phyloP scores from a whole-genome alignment of 192 early-diverging fungal species.

The Backusella australiensis region DNA sequence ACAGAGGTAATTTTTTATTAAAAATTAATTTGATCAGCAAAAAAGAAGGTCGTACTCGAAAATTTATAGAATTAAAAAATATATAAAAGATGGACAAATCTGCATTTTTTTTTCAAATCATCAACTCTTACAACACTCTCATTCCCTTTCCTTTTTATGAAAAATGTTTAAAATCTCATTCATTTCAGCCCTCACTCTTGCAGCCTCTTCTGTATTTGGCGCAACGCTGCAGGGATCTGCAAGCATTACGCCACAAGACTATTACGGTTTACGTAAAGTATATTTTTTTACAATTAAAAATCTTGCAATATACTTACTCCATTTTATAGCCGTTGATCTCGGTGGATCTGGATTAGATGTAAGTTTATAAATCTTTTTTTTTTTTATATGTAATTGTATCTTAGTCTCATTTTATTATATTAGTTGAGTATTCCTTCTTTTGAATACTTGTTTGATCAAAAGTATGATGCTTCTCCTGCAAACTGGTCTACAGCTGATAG shows the following conservation, averaged over 20 bases:
- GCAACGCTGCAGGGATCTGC: slow-evolving; percentile 6
- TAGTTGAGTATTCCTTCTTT: slow-evolving; percentile 36
- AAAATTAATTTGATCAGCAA: not conserved
- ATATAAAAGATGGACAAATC: not conserved
- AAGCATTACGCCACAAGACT: slow-evolving; percentile 20
- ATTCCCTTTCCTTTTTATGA: not conserved
- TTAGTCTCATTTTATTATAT: not conserved
- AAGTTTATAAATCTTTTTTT: slow-evolving; percentile 17
- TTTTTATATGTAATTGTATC: not conserved
- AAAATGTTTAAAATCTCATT: not conserved
- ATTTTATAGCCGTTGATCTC: slow-evolving; percentile 41
- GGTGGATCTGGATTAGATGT: slow-evolving; percentile 53
- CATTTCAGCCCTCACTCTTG: not conserved
- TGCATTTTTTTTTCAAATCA: not conserved
- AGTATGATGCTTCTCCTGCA: slow-evolving; percentile 45
- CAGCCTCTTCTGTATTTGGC: not conserved
- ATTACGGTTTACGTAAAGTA: slow-evolving; percentile 16
- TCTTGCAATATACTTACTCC: not conserved
- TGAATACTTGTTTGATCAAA: slow-evolving; percentile 45
- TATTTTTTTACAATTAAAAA: not conserved
- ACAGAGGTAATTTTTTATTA: not conserved
- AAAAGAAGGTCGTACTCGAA: not conserved
- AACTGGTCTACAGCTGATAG: slow-evolving; percentile 40
- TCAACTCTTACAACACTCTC: not conserved
- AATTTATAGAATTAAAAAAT: not conserved